Evolutionary conservation across 768 basidiomycete species (phyloP).

Genomic region (Daedalea quercina): DNA sequence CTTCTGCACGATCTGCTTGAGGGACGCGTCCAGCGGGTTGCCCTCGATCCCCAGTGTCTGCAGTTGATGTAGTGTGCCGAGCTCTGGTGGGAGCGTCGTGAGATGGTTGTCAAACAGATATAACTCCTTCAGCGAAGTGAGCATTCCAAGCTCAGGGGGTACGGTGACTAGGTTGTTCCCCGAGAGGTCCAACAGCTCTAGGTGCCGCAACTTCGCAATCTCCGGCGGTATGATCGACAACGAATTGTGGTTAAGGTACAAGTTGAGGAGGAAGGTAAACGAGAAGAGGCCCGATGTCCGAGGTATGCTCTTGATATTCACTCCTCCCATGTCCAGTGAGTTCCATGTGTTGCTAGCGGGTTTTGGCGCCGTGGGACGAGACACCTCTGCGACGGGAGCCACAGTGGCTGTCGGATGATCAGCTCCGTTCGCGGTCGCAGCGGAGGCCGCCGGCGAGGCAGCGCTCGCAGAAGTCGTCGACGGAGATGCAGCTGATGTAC

Average conservation of each 20-base stretch:
- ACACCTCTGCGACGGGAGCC: slow-evolving; percentile 62
- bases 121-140: slow-evolving; percentile 84
- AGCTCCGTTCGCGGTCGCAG: slow-evolving; percentile 27
- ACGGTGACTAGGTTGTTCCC: slow-evolving; percentile 75
- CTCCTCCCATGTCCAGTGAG: slow-evolving; percentile 94
- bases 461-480: slow-evolving; percentile 2
- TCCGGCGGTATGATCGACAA: slow-evolving; percentile 73
- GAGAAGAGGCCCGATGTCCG: slow-evolving; percentile 66
- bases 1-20: slow-evolving; percentile 83
- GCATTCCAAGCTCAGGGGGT: slow-evolving; percentile 85
- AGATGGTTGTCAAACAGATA: slow-evolving; percentile 95
- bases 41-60: slow-evolving; percentile 94
- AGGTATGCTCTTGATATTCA: slow-evolving; percentile 87
- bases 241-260: slow-evolving; percentile 95
- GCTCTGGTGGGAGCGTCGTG: slow-evolving; percentile 75
- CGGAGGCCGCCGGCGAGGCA: slow-evolving; percentile 14
- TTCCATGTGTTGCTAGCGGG: slow-evolving; percentile 80
- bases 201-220: slow-evolving; percentile 76
- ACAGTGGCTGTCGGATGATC: slow-evolving; percentile 74
- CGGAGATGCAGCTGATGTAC: slow-evolving; percentile 7
- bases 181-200: slow-evolving; percentile 88
- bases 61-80: slow-evolving; percentile 87
- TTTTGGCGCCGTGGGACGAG: slow-evolving; percentile 55
- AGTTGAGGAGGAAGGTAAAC: slow-evolving; percentile 88
- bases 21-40: slow-evolving; percentile 79